Conservation (phyloP, 306 rosid species). For the Quercus cerris region DNA sequence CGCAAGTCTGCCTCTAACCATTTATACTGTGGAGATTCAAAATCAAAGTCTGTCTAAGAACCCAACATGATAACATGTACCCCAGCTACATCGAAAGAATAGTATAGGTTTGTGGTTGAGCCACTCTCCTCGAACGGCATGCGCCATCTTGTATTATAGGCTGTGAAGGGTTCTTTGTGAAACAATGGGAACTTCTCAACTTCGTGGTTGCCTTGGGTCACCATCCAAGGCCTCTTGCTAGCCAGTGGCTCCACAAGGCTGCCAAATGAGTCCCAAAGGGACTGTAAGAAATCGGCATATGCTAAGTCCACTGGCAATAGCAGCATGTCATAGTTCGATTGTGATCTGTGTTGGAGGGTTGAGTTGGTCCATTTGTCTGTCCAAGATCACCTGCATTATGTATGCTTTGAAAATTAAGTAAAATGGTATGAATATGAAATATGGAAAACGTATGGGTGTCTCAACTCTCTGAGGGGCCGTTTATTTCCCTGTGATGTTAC, state of each 20-base stretch:
- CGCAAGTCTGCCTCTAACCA: constrained; percentile 63
- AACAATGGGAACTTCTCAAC: constrained; percentile 43
- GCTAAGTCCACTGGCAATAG: constrained; percentile 81
- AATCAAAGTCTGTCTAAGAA: constrained; percentile 58
- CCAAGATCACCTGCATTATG: constrained; percentile 70
- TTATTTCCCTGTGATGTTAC: no score
- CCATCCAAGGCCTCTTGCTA: constrained; percentile 93
- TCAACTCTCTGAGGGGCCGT: no score
- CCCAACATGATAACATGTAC: constrained; percentile 88
- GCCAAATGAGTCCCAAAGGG: constrained; percentile 72
- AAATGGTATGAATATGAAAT: no score
- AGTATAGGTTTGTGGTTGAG: constrained; percentile 73
- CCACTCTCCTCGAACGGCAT: constrained; percentile 75
- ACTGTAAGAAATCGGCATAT: constrained; percentile 45
- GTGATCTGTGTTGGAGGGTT: constrained; percentile 51
- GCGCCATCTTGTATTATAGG: constrained; percentile 79
- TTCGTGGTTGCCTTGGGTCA: constrained; percentile 83
- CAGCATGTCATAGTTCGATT: constrained; percentile 61
- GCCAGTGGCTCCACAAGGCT: constrained; percentile 74
- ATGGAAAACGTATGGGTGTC: no score
- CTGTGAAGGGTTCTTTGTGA: constrained; percentile 47
- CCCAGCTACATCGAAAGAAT: constrained; percentile 70
- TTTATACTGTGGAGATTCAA: constrained; percentile 47
- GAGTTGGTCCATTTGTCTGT: constrained; percentile 71
- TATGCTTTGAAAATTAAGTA: background rate